A percentile compares a stretch with the other conserved stretches of the same genome.
Conservation (phyloP, 257 asterid genomes). For the Knoxia roxburghii region DNA sequence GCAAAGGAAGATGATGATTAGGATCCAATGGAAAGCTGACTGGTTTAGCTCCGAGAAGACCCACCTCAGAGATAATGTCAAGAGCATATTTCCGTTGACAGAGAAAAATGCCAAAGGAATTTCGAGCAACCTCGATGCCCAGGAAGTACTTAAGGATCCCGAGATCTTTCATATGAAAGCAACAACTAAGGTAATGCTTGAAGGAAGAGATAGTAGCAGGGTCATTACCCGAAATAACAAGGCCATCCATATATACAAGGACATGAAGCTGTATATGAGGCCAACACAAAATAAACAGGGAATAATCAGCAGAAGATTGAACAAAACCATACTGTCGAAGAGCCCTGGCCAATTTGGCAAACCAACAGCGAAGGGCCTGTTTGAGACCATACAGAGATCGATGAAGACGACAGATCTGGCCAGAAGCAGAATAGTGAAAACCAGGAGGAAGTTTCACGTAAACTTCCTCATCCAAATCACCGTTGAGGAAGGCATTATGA, state of each 20-base stretch:
- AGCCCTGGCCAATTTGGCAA: not conserved
- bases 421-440: not conserved
- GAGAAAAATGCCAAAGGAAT: not conserved
- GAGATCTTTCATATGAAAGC: constrained; percentile 10
- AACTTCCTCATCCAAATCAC: not conserved
- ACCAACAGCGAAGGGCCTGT: constrained; percentile 8
- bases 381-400: constrained; percentile 3
- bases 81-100: not conserved
- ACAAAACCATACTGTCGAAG: not conserved
- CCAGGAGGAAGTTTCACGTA: constrained; percentile 19
- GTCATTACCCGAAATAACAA: constrained; percentile 6
- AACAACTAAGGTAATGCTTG: not conserved
- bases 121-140: not conserved
- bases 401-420: not conserved
- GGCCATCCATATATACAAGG: constrained; percentile 6
- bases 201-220: not conserved
- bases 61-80: not conserved
- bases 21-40: no score
- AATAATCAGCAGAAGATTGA: not conserved
- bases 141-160: constrained; percentile 1
- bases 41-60: not conserved
- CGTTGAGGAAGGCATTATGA: no score
- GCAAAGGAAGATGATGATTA: no score
- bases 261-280: no score
- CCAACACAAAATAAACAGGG: not conserved